Percentiles rank a stretch among this genome's conserved stretches.
These are phyloP conservation scores for Naganishia onofrii DNA, from an alignment of 768 basidiomycete species.

Conservation along the genomic window DNA sequence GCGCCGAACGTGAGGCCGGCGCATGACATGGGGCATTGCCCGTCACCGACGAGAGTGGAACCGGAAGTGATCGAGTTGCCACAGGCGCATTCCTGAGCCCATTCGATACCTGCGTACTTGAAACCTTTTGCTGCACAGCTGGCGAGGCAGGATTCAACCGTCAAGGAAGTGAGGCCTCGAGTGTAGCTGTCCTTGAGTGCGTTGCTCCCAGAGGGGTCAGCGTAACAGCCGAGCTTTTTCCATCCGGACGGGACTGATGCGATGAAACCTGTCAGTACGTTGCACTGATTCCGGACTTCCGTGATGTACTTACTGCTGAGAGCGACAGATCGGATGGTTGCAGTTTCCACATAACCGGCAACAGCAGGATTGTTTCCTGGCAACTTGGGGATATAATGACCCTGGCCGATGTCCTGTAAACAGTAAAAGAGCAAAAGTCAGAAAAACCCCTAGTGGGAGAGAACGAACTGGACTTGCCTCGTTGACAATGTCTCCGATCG, in stretches of 20 bases:
- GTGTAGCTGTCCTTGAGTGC: constrained; percentile 45
- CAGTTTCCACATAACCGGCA: constrained; percentile 7
- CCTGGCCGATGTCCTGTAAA: constrained; percentile 23
- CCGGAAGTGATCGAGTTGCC: constrained; percentile 66
- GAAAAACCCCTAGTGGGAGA: background rate
- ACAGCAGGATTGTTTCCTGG: constrained; percentile 49
- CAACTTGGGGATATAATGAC: constrained; percentile 17
- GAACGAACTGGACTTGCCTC: background rate
- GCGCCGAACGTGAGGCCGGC: constrained; percentile 44
- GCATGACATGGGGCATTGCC: constrained; percentile 45
- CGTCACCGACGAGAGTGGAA: constrained; percentile 35
- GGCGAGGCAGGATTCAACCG: constrained; percentile 65
- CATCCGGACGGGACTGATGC: constrained; percentile 45
- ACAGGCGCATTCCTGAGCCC: constrained; percentile 48
- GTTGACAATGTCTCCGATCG: constrained; percentile 17
- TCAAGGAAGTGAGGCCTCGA: constrained; percentile 55
- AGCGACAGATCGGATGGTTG: constrained; percentile 6
- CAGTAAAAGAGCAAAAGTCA: background rate
- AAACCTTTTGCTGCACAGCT: constrained; percentile 62
- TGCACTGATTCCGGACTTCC: background rate
- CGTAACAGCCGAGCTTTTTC: constrained; percentile 48
- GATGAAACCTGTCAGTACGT: background rate
- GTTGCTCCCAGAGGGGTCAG: constrained; percentile 45
- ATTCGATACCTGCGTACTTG: constrained; percentile 32
- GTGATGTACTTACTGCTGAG: background rate